Percentiles rank a stretch among this genome's conserved stretches.
Conservation (phyloP, 2,329 filamentous ascomycete species). For the Amauroascus verrucosus region DNA sequence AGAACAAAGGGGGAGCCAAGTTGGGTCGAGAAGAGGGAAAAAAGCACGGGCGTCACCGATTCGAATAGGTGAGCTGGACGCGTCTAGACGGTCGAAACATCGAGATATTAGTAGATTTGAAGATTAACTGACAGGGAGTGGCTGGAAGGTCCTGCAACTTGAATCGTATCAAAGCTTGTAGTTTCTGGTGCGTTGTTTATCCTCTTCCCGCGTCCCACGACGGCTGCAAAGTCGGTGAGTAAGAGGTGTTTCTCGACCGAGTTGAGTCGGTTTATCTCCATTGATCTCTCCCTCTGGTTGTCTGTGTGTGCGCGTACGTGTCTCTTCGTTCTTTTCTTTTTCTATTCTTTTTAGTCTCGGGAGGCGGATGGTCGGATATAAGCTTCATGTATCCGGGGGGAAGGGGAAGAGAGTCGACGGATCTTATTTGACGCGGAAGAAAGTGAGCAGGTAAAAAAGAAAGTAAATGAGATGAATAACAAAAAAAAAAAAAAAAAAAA, state of each 20-base stretch:
- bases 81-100: slow-evolving; percentile 2
- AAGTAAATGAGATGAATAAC: background rate
- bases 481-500: background rate
- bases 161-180: background rate
- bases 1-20: background rate
- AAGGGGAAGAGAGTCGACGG: background rate
- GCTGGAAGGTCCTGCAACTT: background rate
- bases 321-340: background rate
- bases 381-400: background rate
- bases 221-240: no score
- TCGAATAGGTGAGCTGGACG: background rate
- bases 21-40: background rate
- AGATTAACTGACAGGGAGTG: slow-evolving; percentile 1
- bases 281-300: no score
- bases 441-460: no score
- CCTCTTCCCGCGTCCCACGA: background rate
- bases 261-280: no score
- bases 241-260: no score
- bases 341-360: background rate
- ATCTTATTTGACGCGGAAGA: background rate
- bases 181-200: background rate
- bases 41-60: background rate
- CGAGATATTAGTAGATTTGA: background rate
- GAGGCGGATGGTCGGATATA: background rate
- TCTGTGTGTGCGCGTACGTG: no score